These are phyloP conservation scores for Fusarium nodosum DNA, from an alignment of 2,329 filamentous ascomycete genomes.

Conservation along the genomic window DNA sequence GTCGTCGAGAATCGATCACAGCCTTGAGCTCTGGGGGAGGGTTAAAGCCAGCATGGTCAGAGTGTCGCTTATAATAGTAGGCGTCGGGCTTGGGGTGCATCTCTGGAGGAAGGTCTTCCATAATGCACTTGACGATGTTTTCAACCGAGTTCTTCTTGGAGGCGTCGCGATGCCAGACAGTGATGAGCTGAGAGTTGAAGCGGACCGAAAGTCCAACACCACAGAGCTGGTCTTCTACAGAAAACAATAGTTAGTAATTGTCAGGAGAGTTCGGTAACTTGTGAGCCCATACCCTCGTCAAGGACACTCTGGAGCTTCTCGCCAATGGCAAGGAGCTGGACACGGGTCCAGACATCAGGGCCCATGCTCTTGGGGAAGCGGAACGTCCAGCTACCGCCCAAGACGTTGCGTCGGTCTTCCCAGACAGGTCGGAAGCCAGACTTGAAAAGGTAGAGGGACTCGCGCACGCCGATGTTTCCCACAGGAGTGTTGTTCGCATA, in stretches of 20 bases:
- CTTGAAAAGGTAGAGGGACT: conserved; percentile 85
- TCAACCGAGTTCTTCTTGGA: conserved; percentile 84
- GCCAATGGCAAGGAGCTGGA: conserved; percentile 85
- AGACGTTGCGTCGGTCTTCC: conserved; percentile 88
- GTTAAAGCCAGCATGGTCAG: conserved; percentile 87
- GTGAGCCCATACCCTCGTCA: conserved; percentile 69
- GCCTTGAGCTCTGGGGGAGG: conserved; percentile 70
- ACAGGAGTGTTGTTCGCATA: conserved; percentile 86
- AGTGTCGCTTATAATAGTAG: conserved; percentile 91
- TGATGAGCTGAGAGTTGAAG: conserved; percentile 89
- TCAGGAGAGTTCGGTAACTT: conserved; percentile 1
- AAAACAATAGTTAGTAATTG: conserved; percentile 22
- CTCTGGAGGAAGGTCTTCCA: conserved; percentile 79
- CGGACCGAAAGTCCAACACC: conserved; percentile 89
- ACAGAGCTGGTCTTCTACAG: conserved; percentile 84
- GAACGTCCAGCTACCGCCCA: conserved; percentile 93
- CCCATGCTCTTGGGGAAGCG: conserved; percentile 82
- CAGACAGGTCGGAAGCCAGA: conserved; percentile 81
- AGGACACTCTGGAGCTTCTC: conserved; percentile 82
- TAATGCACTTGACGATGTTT: conserved; percentile 77
- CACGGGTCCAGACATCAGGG: conserved; percentile 82
- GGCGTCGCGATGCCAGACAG: conserved; percentile 92
- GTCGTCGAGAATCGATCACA: conserved; percentile 69
- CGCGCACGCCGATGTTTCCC: conserved; percentile 80
- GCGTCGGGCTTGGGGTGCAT: conserved; percentile 77